Conservation (phyloP, 2,329 filamentous ascomycete genomes). For the Bisporella sp. region DNA sequence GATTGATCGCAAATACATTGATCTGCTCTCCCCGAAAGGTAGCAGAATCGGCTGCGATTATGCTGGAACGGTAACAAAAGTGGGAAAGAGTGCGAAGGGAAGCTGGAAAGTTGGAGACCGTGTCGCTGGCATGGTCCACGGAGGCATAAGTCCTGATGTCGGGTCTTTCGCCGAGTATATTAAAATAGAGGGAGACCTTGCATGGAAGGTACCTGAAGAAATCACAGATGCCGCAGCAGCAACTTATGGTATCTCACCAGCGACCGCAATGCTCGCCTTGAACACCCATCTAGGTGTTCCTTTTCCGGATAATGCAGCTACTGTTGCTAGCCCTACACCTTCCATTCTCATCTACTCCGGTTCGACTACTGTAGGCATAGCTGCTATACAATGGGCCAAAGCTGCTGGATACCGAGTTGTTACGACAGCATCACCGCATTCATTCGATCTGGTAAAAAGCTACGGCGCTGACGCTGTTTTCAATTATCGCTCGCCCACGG, state of each 20-base stretch:
- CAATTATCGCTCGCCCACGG: conserved; percentile 38
- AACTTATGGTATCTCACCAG: conserved; percentile 26
- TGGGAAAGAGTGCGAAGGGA: conserved; percentile 37
- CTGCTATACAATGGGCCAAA: conserved; percentile 40
- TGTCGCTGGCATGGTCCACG: conserved; percentile 26
- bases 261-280: conserved; percentile 22
- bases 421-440: conserved; percentile 38
- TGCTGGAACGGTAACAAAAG: conserved; percentile 31
- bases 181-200: conserved; percentile 29
- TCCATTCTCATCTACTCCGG: conserved; percentile 8
- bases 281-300: conserved; percentile 19
- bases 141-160: conserved; percentile 1
- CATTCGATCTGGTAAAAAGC: conserved; percentile 36
- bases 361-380: conserved; percentile 15
- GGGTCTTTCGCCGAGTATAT: conserved; percentile 11
- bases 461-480: conserved; percentile 37
- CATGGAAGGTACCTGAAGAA: conserved; percentile 34
- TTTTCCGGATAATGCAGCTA: conserved; percentile 5
- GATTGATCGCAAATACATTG: conserved; percentile 25
- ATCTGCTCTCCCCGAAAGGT: conserved; percentile 2
- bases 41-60: conserved; percentile 10
- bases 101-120: conserved; percentile 45
- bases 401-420: conserved; percentile 30
- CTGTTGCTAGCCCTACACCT: not conserved
- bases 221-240: conserved; percentile 38